Conservation (phyloP, 1,284 basidiomycete species). For the Rhodofomes roseus region DNA sequence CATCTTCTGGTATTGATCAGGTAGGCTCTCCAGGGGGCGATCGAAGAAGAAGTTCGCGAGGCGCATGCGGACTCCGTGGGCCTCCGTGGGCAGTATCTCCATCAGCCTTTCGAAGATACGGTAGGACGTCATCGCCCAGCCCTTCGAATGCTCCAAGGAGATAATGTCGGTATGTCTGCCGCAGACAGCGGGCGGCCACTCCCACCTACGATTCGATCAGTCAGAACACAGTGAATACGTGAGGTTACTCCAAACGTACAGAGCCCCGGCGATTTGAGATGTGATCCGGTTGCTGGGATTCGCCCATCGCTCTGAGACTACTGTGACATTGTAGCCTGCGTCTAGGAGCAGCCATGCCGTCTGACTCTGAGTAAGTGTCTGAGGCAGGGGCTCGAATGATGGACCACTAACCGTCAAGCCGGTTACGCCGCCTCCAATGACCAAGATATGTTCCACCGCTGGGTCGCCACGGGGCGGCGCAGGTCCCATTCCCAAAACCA, state of each 20-base stretch:
- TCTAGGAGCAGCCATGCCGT: constrained; percentile 31
- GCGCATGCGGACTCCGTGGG: constrained; percentile 21
- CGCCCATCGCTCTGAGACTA: constrained; percentile 25
- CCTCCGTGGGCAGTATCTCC: constrained; percentile 13
- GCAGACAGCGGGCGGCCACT: constrained; percentile 34
- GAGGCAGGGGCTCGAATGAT: background rate
- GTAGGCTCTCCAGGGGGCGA: constrained; percentile 24
- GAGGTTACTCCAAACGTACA: constrained; percentile 14
- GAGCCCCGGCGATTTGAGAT: constrained; percentile 30
- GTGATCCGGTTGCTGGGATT: constrained; percentile 24
- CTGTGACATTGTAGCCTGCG: constrained; percentile 29
- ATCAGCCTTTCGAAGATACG: constrained; percentile 24
- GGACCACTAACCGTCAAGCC: constrained; percentile 15
- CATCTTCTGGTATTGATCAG: constrained; percentile 32
- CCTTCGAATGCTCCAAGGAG: constrained; percentile 28
- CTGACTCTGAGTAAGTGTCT: background rate
- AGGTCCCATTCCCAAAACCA: background rate
- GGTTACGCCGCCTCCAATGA: constrained; percentile 25
- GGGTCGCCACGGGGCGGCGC: background rate
- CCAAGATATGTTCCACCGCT: constrained; percentile 11
- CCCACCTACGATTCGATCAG: constrained; percentile 22
- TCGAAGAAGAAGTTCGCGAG: constrained; percentile 33
- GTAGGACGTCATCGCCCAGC: constrained; percentile 33
- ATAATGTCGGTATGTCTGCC: constrained; percentile 31
- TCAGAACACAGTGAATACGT: background rate